These are phyloP conservation scores for Smittium culicis DNA, from an alignment of 371 early-diverging fungal genomes.

Conservation along the genomic window DNA sequence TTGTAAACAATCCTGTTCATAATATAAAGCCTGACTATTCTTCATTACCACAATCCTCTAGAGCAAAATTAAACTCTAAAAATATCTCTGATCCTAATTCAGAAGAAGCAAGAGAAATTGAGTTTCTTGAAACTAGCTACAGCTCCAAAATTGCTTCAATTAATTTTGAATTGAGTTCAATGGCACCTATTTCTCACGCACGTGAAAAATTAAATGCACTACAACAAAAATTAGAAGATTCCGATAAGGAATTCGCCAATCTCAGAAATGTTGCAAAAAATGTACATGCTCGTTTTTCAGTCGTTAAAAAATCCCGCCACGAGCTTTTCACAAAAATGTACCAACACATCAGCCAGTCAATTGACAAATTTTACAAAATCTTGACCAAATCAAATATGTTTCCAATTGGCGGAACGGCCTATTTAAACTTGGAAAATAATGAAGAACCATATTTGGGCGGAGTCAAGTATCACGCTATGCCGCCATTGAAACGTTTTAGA, in stretches of 20 bases:
- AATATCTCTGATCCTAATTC: conserved; percentile 2
- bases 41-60: conserved; percentile 14
- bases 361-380: conserved; percentile 91
- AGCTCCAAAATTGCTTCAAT: conserved; percentile 42
- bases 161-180: conserved; percentile 55
- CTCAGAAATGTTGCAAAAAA: conserved; percentile 61
- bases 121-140: conserved; percentile 57
- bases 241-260: conserved; percentile 64
- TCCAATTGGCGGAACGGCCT: conserved; percentile 91
- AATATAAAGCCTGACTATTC: conserved; percentile 25
- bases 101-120: conserved; percentile 20
- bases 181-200: conserved; percentile 82
- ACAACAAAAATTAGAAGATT: conserved; percentile 54
- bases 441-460: conserved; percentile 94
- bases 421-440: conserved; percentile 80
- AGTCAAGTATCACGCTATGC: conserved; percentile 97
- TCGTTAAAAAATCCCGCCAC: conserved; percentile 71
- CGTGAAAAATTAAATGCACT: conserved; percentile 70
- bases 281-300: conserved; percentile 64
- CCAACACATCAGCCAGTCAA: conserved; percentile 71
- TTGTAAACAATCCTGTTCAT: conserved; percentile 24
- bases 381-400: conserved; percentile 66
- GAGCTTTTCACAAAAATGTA: conserved; percentile 77
- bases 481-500: conserved; percentile 97
- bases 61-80: conserved; percentile 9